phyloP scores from a whole-genome alignment of 495 filamentous ascomycete genomes.

The Chaetomium cochliodes region DNA sequence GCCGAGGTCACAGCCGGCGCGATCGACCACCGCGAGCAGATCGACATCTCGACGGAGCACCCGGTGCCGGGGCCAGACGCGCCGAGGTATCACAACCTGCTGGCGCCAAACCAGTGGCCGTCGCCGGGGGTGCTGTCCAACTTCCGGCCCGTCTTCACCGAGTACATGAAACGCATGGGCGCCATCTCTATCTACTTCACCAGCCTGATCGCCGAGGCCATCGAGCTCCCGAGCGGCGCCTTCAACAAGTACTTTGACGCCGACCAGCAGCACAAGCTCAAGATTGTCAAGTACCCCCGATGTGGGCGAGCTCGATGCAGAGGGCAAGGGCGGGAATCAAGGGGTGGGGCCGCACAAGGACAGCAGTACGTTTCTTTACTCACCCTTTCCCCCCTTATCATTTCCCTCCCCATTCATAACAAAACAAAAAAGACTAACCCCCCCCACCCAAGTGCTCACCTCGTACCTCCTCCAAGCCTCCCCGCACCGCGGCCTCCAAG shows the following conservation, averaged over 20 bases:
- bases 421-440: not conserved
- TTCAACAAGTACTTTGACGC: constrained; percentile 82
- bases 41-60: constrained; percentile 81
- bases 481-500: constrained; percentile 78
- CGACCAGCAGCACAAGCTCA: constrained; percentile 84
- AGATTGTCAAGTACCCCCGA: constrained; percentile 89
- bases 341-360: constrained; percentile 96
- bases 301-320: constrained; percentile 50
- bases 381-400: not conserved
- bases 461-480: constrained; percentile 85
- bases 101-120: constrained; percentile 91
- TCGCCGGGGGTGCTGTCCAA: constrained; percentile 61
- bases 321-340: constrained; percentile 51
- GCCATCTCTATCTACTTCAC: constrained; percentile 71
- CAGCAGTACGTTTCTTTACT: constrained; percentile 46
- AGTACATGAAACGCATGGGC: constrained; percentile 75
- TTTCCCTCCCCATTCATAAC: not conserved
- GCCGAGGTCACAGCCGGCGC: constrained; percentile 60
- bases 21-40: constrained; percentile 78
- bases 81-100: constrained; percentile 75
- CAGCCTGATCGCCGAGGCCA: constrained; percentile 81
- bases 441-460: constrained; percentile 55
- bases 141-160: constrained; percentile 67
- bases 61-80: constrained; percentile 59
- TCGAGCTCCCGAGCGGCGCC: constrained; percentile 67